Conservation (phyloP, 2,329 filamentous ascomycete species). For the Ophiostoma populinum region DNA sequence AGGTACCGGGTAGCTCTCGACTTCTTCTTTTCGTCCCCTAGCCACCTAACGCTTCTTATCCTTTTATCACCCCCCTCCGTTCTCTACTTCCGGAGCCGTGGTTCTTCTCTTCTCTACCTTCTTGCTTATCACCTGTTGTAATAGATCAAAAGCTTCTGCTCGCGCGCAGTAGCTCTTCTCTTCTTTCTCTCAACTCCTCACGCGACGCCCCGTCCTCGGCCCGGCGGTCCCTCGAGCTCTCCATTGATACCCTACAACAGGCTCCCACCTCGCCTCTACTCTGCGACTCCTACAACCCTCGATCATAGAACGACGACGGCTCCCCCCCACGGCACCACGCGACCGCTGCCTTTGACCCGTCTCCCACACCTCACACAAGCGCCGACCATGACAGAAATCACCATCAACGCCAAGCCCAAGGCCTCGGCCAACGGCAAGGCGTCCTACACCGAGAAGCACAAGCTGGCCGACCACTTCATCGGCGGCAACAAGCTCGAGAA, state of each 20-base stretch:
- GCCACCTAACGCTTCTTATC: neutral
- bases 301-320: neutral
- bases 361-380: neutral
- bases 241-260: slow-evolving; percentile 8
- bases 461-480: slow-evolving; percentile 84
- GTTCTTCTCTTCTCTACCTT: neutral
- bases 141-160: slow-evolving; percentile 3
- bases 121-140: no score
- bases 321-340: neutral
- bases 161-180: slow-evolving; percentile 2
- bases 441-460: slow-evolving; percentile 65
- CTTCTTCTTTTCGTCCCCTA: slow-evolving; percentile 1
- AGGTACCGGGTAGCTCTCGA: neutral
- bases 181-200: neutral
- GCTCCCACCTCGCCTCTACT: neutral
- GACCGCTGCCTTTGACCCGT: neutral
- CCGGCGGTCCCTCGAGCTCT: no score
- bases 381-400: slow-evolving; percentile 30
- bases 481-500: slow-evolving; percentile 77
- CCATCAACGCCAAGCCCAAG: slow-evolving; percentile 18
- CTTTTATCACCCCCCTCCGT: neutral
- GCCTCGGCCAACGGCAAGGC: slow-evolving; percentile 35
- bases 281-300: neutral
- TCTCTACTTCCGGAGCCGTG: neutral
- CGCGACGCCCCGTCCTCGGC: no score